Percentiles rank a stretch among this genome's conserved stretches.
phyloP scores from a whole-genome alignment of 371 early-diverging fungal species.

The Mortierella sp. region DNA sequence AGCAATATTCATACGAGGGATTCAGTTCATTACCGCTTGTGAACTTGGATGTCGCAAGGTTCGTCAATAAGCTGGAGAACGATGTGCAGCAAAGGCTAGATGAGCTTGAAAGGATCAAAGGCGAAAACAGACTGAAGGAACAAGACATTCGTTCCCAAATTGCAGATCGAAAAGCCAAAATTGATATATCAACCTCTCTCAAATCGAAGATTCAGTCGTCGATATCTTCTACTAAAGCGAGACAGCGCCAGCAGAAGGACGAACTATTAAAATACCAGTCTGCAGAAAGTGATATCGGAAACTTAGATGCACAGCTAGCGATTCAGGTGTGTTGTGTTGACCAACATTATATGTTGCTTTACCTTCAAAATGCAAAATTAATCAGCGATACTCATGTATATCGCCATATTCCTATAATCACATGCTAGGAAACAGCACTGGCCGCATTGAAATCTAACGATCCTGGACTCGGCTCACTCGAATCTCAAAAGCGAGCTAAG shows the following conservation, averaged over 20 bases:
- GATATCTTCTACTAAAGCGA: constrained; percentile 31
- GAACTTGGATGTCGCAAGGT: constrained; percentile 29
- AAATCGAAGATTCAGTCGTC: constrained; percentile 18
- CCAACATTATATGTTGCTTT: not conserved
- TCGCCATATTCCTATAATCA: not conserved
- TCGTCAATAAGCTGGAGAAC: constrained; percentile 31
- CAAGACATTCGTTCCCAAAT: constrained; percentile 47
- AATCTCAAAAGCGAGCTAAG: constrained; percentile 33
- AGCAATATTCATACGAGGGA: constrained; percentile 23
- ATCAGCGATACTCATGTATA: not conserved
- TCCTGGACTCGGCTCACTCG: constrained; percentile 25
- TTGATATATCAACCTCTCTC: constrained; percentile 57
- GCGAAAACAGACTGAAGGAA: constrained; percentile 24
- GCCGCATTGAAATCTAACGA: constrained; percentile 23
- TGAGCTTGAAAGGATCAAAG: constrained; percentile 31
- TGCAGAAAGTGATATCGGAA: constrained; percentile 19
- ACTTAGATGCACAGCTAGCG: constrained; percentile 14
- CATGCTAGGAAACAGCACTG: constrained; percentile 22
- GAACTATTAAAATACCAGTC: constrained; percentile 32
- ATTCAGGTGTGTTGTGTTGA: constrained; percentile 32
- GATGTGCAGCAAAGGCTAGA: constrained; percentile 22
- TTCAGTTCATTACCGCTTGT: constrained; percentile 31
- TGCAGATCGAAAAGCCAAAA: constrained; percentile 57
- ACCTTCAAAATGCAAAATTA: not conserved
- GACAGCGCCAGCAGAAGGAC: constrained; percentile 27